phyloP scores from a whole-genome alignment of 495 filamentous ascomycete species.

The Geoglossum glabrum region DNA sequence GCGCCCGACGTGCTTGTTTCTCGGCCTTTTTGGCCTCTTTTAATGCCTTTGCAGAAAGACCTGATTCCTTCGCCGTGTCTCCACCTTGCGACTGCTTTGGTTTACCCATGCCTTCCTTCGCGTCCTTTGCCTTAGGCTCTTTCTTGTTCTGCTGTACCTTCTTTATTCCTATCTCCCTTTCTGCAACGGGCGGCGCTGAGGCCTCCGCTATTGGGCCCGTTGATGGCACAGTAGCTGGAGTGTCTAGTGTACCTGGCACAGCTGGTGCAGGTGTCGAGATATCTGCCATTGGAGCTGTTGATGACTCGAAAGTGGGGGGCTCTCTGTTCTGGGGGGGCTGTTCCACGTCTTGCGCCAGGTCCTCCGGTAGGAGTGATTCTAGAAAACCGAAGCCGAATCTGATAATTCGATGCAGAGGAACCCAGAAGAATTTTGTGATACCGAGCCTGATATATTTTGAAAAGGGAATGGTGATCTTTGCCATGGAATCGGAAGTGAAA shows the following conservation, averaged over 20 bases:
- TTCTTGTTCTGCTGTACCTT: slow-evolving; percentile 13
- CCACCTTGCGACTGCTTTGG: neutral
- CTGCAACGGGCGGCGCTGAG: neutral
- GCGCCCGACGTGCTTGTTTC: slow-evolving; percentile 42
- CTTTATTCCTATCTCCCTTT: slow-evolving; percentile 14
- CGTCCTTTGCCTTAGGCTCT: slow-evolving; percentile 1
- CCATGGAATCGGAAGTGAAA: neutral
- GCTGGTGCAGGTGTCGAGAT: neutral
- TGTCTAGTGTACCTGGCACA: neutral
- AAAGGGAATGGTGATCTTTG: neutral
- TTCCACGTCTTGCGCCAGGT: neutral
- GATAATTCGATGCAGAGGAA: neutral
- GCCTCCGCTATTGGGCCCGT: neutral
- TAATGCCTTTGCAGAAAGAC: slow-evolving; percentile 10
- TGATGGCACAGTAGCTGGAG: neutral
- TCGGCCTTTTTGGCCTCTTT: slow-evolving; percentile 14
- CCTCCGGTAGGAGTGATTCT: neutral
- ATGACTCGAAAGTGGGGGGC: neutral
- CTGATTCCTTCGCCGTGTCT: slow-evolving; percentile 1
- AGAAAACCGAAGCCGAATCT: neutral
- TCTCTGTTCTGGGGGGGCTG: neutral
- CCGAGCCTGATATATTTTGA: neutral
- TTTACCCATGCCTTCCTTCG: slow-evolving; percentile 10
- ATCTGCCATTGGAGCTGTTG: neutral
- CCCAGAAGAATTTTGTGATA: neutral